phyloP scores from a whole-genome alignment of 768 basidiomycete genomes.

The Lactarius quietus region DNA sequence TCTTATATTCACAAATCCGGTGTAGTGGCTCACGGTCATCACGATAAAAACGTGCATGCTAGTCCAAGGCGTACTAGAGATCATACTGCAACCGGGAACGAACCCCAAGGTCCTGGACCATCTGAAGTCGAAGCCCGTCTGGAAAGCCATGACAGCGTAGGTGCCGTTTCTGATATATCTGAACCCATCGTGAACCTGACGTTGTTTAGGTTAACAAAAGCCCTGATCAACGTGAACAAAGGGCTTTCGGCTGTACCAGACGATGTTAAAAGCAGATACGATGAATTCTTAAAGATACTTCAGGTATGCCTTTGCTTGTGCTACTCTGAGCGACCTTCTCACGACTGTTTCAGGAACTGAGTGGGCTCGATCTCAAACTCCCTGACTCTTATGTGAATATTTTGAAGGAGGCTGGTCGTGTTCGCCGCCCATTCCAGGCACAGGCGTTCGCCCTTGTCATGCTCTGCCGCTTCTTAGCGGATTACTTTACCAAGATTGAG shows the following conservation, averaged over 20 bases:
- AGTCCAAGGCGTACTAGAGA: constrained; percentile 13
- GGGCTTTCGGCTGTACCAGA: background rate
- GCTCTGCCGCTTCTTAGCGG: constrained; percentile 21
- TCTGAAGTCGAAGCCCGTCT: constrained; percentile 17
- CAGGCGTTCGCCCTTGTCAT: constrained; percentile 19
- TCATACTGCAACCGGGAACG: background rate
- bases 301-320: background rate
- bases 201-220: constrained; percentile 4
- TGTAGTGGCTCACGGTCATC: constrained; percentile 12
- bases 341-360: background rate
- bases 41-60: constrained; percentile 22
- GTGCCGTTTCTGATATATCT: background rate
- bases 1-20: background rate
- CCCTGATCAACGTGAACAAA: background rate
- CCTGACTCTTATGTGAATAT: constrained; percentile 10
- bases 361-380: background rate
- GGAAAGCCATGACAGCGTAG: constrained; percentile 9
- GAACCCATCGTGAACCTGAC: background rate
- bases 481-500: constrained; percentile 1
- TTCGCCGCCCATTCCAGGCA: constrained; percentile 20
- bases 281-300: constrained; percentile 2
- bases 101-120: background rate
- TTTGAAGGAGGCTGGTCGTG: constrained; percentile 19
- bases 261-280: background rate
- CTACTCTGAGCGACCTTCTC: background rate